Evolutionary conservation across 2,329 filamentous ascomycete genomes (phyloP).

Genomic region (Pseudogymnoascus sp.): DNA sequence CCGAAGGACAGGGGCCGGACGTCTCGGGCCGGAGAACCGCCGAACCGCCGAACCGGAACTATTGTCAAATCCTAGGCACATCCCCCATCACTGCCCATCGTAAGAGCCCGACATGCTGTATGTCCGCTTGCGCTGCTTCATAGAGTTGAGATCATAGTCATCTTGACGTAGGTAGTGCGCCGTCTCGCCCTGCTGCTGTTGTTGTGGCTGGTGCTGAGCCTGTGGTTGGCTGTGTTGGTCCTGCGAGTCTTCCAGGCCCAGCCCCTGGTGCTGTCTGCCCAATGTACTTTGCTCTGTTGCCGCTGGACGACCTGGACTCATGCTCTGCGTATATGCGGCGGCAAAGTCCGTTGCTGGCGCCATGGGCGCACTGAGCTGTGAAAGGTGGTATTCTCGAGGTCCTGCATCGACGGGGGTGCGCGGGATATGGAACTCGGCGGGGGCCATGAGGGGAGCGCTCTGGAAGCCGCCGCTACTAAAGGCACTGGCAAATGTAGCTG

Average conservation of each 20-base stretch:
- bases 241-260: slow-evolving; percentile 14
- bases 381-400: slow-evolving; percentile 42
- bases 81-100: slow-evolving; percentile 4
- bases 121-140: slow-evolving; percentile 7
- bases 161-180: slow-evolving; percentile 19
- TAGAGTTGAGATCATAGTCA: background rate
- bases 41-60: background rate
- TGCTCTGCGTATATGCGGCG: slow-evolving; percentile 22
- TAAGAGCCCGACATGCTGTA: slow-evolving; percentile 12
- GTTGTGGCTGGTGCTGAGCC: slow-evolving; percentile 19
- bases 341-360: slow-evolving; percentile 44
- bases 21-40: background rate
- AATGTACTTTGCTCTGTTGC: slow-evolving; percentile 19
- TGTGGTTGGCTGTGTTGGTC: slow-evolving; percentile 18
- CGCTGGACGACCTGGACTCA: slow-evolving; percentile 15
- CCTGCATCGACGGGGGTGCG: slow-evolving; percentile 35
- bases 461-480: slow-evolving; percentile 45
- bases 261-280: slow-evolving; percentile 7
- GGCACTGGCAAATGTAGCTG: slow-evolving; percentile 34
- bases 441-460: slow-evolving; percentile 47
- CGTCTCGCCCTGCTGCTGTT: slow-evolving; percentile 22
- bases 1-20: background rate
- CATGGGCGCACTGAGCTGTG: slow-evolving; percentile 49
- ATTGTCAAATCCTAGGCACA: background rate
- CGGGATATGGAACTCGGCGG: slow-evolving; percentile 45